These are phyloP conservation scores for Pichia insulana DNA, from an alignment of 805 yeast genomes.

Conservation along the genomic window DNA sequence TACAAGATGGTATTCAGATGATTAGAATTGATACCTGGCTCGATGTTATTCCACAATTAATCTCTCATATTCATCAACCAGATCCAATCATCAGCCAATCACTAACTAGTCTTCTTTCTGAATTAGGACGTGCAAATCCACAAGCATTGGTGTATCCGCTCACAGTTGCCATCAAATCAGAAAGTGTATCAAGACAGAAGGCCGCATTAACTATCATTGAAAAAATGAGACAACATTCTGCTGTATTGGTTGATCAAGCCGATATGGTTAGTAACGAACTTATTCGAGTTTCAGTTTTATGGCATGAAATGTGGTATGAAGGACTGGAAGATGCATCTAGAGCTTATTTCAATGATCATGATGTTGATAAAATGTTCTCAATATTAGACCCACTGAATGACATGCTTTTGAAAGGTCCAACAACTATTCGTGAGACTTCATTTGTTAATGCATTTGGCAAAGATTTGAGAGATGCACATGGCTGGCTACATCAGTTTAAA, in stretches of 20 bases:
- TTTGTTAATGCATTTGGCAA: constrained; percentile 91
- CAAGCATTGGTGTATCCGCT: constrained; percentile 93
- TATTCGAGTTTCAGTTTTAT: constrained; percentile 87
- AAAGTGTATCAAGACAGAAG: constrained; percentile 76
- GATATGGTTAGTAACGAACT: constrained; percentile 90
- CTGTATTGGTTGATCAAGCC: constrained; percentile 81
- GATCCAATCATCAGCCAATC: constrained; percentile 76
- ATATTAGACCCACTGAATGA: constrained; percentile 84
- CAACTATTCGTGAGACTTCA: constrained; percentile 85
- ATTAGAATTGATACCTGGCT: constrained; percentile 91
- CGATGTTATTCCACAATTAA: constrained; percentile 90
- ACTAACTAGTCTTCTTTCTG: constrained; percentile 69
- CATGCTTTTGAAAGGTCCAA: constrained; percentile 79
- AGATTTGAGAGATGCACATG: constrained; percentile 85
- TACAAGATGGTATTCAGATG: constrained; percentile 83
- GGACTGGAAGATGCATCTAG: constrained; percentile 95
- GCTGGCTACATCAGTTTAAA: constrained; percentile 83
- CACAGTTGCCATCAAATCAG: constrained; percentile 93
- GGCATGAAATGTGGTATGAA: constrained; percentile 99
- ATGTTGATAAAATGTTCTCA: constrained; percentile 89
- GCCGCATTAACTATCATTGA: constrained; percentile 91
- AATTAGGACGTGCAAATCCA: constrained; percentile 91
- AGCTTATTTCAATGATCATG: constrained; percentile 86
- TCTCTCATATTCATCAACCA: constrained; percentile 94
- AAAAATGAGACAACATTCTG: constrained; percentile 83